These are phyloP conservation scores for Psilocybe tampanensis DNA, from an alignment of 768 basidiomycete species.

Conservation along the genomic window DNA sequence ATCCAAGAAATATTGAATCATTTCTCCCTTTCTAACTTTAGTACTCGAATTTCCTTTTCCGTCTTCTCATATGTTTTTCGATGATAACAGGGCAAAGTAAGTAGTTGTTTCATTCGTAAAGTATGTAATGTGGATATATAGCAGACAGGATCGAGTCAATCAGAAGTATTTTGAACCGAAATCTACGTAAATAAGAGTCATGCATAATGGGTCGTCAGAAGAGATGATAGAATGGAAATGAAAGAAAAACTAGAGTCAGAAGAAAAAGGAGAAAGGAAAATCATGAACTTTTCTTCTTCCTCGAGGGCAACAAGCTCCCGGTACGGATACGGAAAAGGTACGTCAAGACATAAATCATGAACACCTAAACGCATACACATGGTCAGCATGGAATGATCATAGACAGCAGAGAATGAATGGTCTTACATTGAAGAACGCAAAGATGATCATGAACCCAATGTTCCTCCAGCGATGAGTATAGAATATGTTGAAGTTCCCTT, in stretches of 20 bases:
- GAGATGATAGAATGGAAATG: background rate
- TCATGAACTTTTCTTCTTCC: slow-evolving; percentile 5
- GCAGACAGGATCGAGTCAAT: no score
- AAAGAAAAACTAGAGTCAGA: background rate
- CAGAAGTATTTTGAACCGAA: no score
- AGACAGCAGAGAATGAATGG: slow-evolving; percentile 14
- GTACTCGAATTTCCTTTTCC: no score
- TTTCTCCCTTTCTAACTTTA: no score
- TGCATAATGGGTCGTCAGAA: background rate
- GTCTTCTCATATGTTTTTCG: no score
- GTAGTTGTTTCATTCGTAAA: no score
- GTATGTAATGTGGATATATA: no score
- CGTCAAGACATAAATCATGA: slow-evolving; percentile 42
- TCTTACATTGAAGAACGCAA: slow-evolving; percentile 52
- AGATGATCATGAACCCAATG: slow-evolving; percentile 52
- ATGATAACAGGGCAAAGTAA: no score
- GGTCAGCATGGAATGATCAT: background rate
- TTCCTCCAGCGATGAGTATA: slow-evolving; percentile 59
- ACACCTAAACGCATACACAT: background rate
- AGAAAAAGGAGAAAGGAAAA: background rate
- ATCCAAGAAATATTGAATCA: no score
- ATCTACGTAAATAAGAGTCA: background rate
- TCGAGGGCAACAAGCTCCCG: slow-evolving; percentile 25
- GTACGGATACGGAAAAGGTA: slow-evolving; percentile 53
- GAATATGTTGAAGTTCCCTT: slow-evolving; percentile 51